Evolutionary conservation across 306 rosid genomes (phyloP).

Genomic region (Fagus sylvatica): DNA sequence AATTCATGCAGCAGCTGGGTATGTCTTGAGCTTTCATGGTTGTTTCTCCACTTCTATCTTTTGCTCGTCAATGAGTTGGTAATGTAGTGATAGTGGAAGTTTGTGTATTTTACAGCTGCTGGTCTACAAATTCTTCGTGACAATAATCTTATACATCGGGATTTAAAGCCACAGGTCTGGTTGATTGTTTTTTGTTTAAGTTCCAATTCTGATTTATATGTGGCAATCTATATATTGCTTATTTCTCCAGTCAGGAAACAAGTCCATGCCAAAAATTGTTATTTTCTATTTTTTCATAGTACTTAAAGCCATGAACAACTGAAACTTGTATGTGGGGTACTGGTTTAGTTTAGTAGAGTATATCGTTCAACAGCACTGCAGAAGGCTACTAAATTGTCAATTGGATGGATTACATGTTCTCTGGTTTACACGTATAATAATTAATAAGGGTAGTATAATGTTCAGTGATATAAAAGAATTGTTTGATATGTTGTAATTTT

Average conservation of each 20-base stretch:
- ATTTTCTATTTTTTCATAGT: background rate
- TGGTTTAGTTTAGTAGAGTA: conserved; percentile 2
- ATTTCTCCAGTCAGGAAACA: conserved; percentile 15
- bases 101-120: conserved; percentile 65
- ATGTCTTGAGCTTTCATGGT: conserved; percentile 28
- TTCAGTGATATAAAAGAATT: background rate
- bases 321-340: conserved; percentile 6
- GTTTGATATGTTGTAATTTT: conserved; percentile 27
- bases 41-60: conserved; percentile 2
- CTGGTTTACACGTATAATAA: background rate
- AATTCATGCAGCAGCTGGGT: conserved; percentile 98
- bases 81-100: conserved; percentile 19
- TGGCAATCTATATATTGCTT: conserved; percentile 7
- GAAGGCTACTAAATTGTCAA: conserved; percentile 6
- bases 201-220: background rate
- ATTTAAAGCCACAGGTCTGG: conserved; percentile 93
- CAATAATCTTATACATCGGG: conserved; percentile 90
- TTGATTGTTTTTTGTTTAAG: conserved; percentile 20
- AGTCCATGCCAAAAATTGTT: conserved; percentile 11
- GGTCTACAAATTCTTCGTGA: conserved; percentile 93
- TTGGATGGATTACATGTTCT: background rate
- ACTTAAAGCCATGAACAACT: background rate
- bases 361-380: background rate
- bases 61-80: background rate
- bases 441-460: background rate